Percentiles rank a stretch among this genome's conserved stretches.
Conservation (phyloP, 2,329 filamentous ascomycete species). For the Taxawa tesnikishii region DNA sequence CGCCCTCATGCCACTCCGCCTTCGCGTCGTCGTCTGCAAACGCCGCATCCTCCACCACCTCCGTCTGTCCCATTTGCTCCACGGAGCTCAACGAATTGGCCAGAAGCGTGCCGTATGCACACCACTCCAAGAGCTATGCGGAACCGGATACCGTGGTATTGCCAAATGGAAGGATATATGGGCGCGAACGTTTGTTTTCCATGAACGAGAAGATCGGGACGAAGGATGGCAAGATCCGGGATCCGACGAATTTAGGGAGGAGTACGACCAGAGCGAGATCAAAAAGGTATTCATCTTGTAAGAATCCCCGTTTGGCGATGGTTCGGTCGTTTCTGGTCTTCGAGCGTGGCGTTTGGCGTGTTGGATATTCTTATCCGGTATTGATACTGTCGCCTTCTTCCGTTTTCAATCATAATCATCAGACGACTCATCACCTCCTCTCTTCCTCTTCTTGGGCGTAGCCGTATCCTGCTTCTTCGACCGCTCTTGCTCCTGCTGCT, state of each 20-base stretch:
- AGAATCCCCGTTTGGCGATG: conserved; percentile 1
- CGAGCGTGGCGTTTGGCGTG: background rate
- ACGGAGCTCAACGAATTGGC: conserved; percentile 90
- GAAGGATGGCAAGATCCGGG: conserved; percentile 54
- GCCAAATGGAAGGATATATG: conserved; percentile 80
- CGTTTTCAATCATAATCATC: conserved; percentile 10
- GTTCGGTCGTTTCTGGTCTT: background rate
- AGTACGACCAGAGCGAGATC: conserved; percentile 49
- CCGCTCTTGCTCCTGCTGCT: conserved; percentile 10
- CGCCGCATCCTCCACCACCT: conserved; percentile 48
- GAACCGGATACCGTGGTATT: conserved; percentile 77
- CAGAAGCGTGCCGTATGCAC: conserved; percentile 78
- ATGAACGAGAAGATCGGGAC: conserved; percentile 72
- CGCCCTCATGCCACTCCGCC: conserved; percentile 74
- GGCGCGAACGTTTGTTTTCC: conserved; percentile 57
- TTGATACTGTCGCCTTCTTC: background rate
- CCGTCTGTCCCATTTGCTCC: conserved; percentile 89
- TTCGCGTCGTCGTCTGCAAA: conserved; percentile 39
- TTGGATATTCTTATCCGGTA: background rate
- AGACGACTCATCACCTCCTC: conserved; percentile 8
- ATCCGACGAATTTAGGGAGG: conserved; percentile 56
- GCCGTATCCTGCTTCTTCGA: background rate
- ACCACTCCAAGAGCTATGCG: conserved; percentile 88
- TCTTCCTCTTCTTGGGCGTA: conserved; percentile 11
- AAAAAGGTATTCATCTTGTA: conserved; percentile 88